Base-by-base conservation (phyloP, 2,329 filamentous ascomycete genomes). In the Cercospora sp. region DNA sequence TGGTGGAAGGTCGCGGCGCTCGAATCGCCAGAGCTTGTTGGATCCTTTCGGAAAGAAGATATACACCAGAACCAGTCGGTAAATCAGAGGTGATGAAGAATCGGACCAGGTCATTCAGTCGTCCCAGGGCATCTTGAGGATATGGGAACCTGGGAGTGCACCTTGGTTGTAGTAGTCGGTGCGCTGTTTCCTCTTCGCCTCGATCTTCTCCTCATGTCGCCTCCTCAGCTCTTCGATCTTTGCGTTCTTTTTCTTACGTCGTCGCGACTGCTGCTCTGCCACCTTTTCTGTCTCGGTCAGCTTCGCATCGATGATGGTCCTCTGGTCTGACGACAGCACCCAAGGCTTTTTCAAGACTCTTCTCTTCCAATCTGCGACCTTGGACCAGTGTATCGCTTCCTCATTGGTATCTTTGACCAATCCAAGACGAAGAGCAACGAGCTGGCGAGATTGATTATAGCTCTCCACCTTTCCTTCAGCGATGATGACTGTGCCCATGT, bases 391-490 rank as follows among this genome's bases (percentile, higher is more conserved):
- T 7, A 76, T 75, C 60, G 84, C 82, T 74, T 90, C 88, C 30
- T 85, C 83, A 51, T 82, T 82, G 13, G 86, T 89, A 51, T 84
- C 82, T 2, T 75, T 74, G 1, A 89, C 75, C 0, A 83, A 66
- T 45, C 77, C 79, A 7, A 87, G 80, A 3, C 86, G 82, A 74
- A 88, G 86, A 28, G 88, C 76, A 16, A 85, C 79, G 8, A 89
- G 69, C 72, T 89, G 87, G 69, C 83, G 83, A 12, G 76, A 74
- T 4, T 78, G 77, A 5, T 86, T 82, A 72, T 86, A 89, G 10
- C 76, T 79, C 0, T 81, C 81, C 9, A 89, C 79, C 0, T 84
- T 86, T 30, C 87, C 86, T 72, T 89, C 89, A 3, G 85, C 79
- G 67, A 87, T 87, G 2, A 88, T 76, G 6, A 86, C 79, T 0